Base-by-base conservation (phyloP, 768 basidiomycete species). In the Cytidiella melzeri region DNA sequence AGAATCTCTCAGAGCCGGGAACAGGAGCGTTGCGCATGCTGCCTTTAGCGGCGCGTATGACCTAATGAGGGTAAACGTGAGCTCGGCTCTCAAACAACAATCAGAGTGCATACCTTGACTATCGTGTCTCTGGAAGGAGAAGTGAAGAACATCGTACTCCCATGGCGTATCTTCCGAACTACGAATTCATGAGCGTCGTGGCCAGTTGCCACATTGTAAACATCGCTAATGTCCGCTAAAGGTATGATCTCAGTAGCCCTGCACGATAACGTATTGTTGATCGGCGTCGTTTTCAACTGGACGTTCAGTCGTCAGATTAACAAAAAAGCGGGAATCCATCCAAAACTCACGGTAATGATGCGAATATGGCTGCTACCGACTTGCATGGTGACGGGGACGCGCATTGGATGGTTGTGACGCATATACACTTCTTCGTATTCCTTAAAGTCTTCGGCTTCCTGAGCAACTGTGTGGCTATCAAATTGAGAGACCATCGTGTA, bases 191-290 rank as follows among this genome's bases (percentile, higher is more conserved):
- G 61, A n/a, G 73, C 71, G 45, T 92, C 87, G 13, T 81, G 77
- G 5, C 87, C 86, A 13, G 83, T 86, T 2, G 83, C 79, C 19
- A 92, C 81, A 40, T 86, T 87, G 66, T 91, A 87, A 1, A 90
- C 79, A 57, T 96, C 92, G 66, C 89, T 90, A 54, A 96, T 77
- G 51, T 94, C 92, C 3, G 76, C 67, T 21, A 93, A 67, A 5
- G 80, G 76, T 47, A 94, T 82, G 47, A 95, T 80, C 58, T 96
- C 92, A 1, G 84, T 87, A 2, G 87, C 81, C 67, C 81, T 81
- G 67, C 87, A 87, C 9, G 81, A 75, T 43, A 91, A 66, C 0
- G 72, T 69, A 1, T 84, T 77, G 3, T 83, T 85, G 39, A 93
- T 78, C 6, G 79, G 72, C 56, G 79, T 75, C n/a, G 88, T 79